phyloP scores from a whole-genome alignment of 2,329 filamentous ascomycete genomes.

The Exutisphaerella laricina region DNA sequence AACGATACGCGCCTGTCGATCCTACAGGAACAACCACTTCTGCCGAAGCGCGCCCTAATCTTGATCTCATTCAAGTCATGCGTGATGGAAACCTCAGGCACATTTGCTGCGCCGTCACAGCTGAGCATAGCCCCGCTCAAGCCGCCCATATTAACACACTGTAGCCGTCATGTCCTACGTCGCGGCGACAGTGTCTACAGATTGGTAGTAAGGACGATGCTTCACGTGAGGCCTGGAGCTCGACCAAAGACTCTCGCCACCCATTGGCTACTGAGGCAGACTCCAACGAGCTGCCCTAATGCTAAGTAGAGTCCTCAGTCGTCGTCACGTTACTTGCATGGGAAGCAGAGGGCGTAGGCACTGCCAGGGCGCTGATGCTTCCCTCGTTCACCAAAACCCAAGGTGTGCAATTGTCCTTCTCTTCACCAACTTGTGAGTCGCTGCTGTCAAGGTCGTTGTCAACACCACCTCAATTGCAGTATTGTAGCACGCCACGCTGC shows the following conservation, averaged over 20 bases:
- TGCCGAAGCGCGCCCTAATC: no score
- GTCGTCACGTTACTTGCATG: not conserved
- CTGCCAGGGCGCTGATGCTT: not conserved
- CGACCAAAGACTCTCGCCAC: not conserved
- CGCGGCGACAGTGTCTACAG: not conserved
- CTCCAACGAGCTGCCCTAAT: not conserved
- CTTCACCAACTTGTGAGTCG: not conserved
- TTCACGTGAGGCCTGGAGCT: not conserved
- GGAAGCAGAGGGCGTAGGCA: not conserved
- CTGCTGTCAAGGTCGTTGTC: not conserved
- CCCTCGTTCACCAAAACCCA: not conserved
- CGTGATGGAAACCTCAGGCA: not conserved
- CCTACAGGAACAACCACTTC: no score
- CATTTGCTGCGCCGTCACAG: not conserved
- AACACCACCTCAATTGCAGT: not conserved
- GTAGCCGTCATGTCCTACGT: not conserved
- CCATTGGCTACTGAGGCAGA: not conserved
- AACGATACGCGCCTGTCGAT: no score
- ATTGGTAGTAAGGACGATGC: not conserved
- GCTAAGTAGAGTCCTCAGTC: no score
- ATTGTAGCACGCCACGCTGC: not conserved
- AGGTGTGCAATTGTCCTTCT: not conserved
- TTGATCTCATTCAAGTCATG: no score
- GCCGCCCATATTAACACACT: not conserved
- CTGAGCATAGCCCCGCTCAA: conserved; percentile 1